Evolutionary conservation across 2,329 filamentous ascomycete genomes (phyloP).

Genomic region (Fusarium cicatricum): DNA sequence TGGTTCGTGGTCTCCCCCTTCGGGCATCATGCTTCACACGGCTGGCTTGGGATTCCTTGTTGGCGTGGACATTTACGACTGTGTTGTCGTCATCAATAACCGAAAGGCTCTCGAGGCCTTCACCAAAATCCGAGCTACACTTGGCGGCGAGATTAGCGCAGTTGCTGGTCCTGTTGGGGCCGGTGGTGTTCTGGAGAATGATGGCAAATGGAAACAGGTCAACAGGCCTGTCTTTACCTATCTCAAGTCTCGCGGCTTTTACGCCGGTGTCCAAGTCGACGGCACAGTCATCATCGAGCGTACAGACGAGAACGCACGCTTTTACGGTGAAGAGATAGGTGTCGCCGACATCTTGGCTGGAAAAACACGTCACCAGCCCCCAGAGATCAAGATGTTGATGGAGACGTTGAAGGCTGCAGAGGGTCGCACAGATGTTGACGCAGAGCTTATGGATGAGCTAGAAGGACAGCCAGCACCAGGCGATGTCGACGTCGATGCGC

Average conservation of each 20-base stretch:
- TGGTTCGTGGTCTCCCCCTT: constrained; percentile 79
- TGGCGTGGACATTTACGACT: constrained; percentile 88
- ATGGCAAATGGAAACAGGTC: constrained; percentile 58
- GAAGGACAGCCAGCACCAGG: constrained; percentile 48
- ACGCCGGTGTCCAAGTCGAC: constrained; percentile 85
- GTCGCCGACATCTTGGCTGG: constrained; percentile 57
- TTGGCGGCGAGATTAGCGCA: constrained; percentile 81
- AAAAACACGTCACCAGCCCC: constrained; percentile 46
- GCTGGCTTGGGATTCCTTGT: constrained; percentile 80
- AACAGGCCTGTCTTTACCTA: constrained; percentile 66
- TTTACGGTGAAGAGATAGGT: constrained; percentile 71
- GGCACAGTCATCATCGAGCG: constrained; percentile 86
- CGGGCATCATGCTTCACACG: constrained; percentile 82
- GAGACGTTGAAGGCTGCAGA: constrained; percentile 47
- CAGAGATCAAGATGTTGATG: constrained; percentile 43
- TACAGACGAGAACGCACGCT: constrained; percentile 83
- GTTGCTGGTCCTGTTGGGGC: constrained; percentile 73
- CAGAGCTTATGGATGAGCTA: constrained; percentile 45
- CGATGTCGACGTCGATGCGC: constrained; percentile 46
- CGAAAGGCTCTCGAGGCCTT: constrained; percentile 78
- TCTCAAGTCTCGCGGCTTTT: constrained; percentile 86
- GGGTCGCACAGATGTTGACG: constrained; percentile 46
- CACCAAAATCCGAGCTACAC: constrained; percentile 74
- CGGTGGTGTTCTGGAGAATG: constrained; percentile 75
- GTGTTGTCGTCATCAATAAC: constrained; percentile 84